These are phyloP conservation scores for Magnaporthiopsis incrustans DNA, from an alignment of 2,329 filamentous ascomycete species.

Conservation along the genomic window DNA sequence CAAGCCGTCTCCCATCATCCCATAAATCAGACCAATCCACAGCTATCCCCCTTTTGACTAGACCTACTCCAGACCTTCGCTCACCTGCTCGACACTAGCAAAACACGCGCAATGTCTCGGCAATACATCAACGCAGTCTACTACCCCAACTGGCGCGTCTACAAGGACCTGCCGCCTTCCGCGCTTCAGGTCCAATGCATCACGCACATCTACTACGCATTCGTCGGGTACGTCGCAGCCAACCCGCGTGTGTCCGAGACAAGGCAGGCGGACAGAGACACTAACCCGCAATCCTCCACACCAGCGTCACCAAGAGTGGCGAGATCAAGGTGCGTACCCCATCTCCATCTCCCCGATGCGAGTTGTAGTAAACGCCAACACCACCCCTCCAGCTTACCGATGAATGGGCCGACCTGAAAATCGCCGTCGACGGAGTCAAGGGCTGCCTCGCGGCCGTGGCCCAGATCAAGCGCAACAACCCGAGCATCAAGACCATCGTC, in stretches of 20 bases:
- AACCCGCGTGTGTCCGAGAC: not conserved
- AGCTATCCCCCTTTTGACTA: not conserved
- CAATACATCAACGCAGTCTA: conserved; percentile 38
- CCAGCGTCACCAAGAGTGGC: conserved; percentile 26
- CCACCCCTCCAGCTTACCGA: conserved; percentile 36
- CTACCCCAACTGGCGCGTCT: conserved; percentile 59
- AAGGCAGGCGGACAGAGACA: not conserved
- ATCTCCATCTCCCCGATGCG: conserved; percentile 7
- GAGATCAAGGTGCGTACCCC: conserved; percentile 29
- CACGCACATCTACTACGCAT: conserved; percentile 59
- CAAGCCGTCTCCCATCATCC: too few species aligned
- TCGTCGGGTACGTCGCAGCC: conserved; percentile 36
- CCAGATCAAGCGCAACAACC: conserved; percentile 48
- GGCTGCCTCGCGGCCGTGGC: conserved; percentile 54
- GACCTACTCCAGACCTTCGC: not conserved
- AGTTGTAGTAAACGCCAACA: not conserved
- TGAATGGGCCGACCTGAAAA: conserved; percentile 54
- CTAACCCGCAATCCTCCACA: not conserved
- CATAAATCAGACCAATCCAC: not conserved
- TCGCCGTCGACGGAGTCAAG: conserved; percentile 48
- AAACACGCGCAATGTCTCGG: not conserved
- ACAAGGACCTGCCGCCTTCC: conserved; percentile 52
- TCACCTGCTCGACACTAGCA: not conserved
- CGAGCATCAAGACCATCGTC: conserved; percentile 49
- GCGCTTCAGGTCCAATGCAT: conserved; percentile 46